Evolutionary conservation across 2,329 filamentous ascomycete species (phyloP), one percentile per base, ranked within the genome.

Genomic region (Fusarium sambucinum): DNA sequence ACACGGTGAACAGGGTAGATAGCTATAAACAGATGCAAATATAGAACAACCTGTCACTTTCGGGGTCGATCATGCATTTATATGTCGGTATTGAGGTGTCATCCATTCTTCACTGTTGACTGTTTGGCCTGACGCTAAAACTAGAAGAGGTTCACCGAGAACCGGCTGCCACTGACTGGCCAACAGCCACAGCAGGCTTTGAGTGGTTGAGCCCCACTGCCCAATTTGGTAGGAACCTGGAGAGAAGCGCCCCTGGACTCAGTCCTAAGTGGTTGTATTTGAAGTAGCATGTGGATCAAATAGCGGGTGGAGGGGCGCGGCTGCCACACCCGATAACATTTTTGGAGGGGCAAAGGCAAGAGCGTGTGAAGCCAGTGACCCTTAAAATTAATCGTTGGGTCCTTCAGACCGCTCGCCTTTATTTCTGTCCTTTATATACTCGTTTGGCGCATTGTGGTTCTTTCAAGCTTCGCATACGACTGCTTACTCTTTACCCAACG

Each of bases 101-200:
- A 38, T 37, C 27, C n/a, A 45, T 45, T 21, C 16, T 42, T 27
- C 12, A 30, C 42, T 30, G 23, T 42, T 27, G 7, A 30, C 42
- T 30, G 23, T 45, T 12, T 29, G 25, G 21, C 33, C 16, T 50
- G 30, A 63, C 58, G 44, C 60, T 63, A 63, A 63, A 63, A 45
- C 60, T 30, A 73, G 69, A 66, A 45, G 48, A 73, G 72, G 38
- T 61, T 74, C 72, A 74, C 72, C 72, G 72, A 74, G 58, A 52
- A 33, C 42, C 27, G 13, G 23, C 13, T 38, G 47, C 38, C 23
- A 50, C 32, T 64, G 48, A 65, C 72, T 72, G 61, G 63, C 62
- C 61, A 69, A 71, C 64, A 52, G 44, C 30, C 59, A 41, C 56
- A 58, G 54, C 23, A 56, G 37, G 41, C 40, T 41, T 52, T 51